phyloP scores from a whole-genome alignment of 768 basidiomycete species.

The Hirschioporus abietinus region DNA sequence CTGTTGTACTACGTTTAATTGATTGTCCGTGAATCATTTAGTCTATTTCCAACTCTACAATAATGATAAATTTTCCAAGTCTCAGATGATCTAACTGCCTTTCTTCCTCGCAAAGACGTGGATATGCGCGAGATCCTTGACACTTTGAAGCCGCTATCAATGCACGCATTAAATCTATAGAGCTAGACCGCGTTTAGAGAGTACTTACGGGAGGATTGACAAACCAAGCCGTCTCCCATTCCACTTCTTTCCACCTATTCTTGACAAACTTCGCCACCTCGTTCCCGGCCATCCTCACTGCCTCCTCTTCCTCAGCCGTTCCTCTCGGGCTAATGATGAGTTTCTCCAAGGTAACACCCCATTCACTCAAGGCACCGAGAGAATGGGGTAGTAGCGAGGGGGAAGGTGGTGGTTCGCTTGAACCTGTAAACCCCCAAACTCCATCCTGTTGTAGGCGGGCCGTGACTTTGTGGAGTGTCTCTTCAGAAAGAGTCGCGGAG shows the following conservation, averaged over 20 bases:
- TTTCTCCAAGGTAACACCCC: slow-evolving; percentile 61
- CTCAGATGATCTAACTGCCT: neutral
- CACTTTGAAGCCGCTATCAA: slow-evolving; percentile 72
- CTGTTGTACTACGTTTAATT: too few species aligned
- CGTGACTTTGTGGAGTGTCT: slow-evolving; percentile 46
- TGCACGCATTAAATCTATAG: neutral
- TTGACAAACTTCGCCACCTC: slow-evolving; percentile 62
- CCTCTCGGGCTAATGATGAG: slow-evolving; percentile 48
- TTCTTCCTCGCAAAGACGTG: slow-evolving; percentile 78
- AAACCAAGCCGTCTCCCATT: slow-evolving; percentile 94
- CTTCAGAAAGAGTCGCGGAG: slow-evolving; percentile 37
- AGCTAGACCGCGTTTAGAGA: slow-evolving; percentile 1
- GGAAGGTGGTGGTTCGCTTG: slow-evolving; percentile 42
- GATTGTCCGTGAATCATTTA: too few species aligned
- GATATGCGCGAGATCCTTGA: slow-evolving; percentile 76
- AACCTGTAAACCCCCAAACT: slow-evolving; percentile 78
- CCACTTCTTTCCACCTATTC: slow-evolving; percentile 58
- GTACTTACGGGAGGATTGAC: slow-evolving; percentile 76
- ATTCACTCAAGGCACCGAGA: slow-evolving; percentile 61
- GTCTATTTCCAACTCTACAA: too few species aligned
- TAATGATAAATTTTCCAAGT: too few species aligned
- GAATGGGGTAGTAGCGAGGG: slow-evolving; percentile 53
- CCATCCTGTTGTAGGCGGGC: slow-evolving; percentile 68
- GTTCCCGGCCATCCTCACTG: slow-evolving; percentile 44
- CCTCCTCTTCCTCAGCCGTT: slow-evolving; percentile 45